These are phyloP conservation scores for Neonectria hederae DNA, from an alignment of 2,329 filamentous ascomycete genomes.

Conservation along the genomic window DNA sequence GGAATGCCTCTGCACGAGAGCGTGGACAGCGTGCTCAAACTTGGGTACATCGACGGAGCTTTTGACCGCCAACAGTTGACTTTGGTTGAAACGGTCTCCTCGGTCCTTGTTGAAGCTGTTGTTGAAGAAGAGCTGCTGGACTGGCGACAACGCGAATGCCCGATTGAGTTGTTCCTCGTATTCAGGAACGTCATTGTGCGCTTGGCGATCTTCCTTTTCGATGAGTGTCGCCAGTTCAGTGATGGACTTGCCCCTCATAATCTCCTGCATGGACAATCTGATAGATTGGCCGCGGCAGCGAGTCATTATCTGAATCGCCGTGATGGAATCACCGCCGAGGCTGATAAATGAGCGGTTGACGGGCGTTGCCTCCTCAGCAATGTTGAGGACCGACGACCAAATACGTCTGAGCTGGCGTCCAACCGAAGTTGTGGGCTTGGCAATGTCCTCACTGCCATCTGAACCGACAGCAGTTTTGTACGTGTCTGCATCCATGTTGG, in stretches of 20 bases:
- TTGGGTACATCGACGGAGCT: constrained; percentile 13
- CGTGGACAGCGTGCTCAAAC: constrained; percentile 36
- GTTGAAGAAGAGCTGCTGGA: constrained; percentile 55
- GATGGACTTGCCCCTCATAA: constrained; percentile 45
- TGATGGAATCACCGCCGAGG: constrained; percentile 56
- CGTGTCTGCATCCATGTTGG: constrained; percentile 48
- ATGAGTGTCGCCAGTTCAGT: constrained; percentile 33
- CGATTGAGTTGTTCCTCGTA: constrained; percentile 2
- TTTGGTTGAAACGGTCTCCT: constrained; percentile 56
- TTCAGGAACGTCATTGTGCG: background rate
- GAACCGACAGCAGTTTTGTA: constrained; percentile 52
- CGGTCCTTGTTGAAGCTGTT: constrained; percentile 30
- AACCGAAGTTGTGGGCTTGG: background rate
- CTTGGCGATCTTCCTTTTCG: background rate
- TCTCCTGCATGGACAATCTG: constrained; percentile 45
- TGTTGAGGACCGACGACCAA: constrained; percentile 54
- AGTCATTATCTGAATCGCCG: constrained; percentile 55
- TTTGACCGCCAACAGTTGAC: constrained; percentile 50
- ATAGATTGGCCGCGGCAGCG: constrained; percentile 45
- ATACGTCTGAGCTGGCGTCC: constrained; percentile 37
- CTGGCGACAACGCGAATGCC: constrained; percentile 53
- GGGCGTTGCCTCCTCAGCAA: constrained; percentile 43
- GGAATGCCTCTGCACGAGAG: constrained; percentile 44
- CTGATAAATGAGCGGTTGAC: constrained; percentile 49
- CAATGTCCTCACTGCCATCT: constrained; percentile 32